Conservation (phyloP, 2,329 filamentous ascomycete genomes). For the Fusarium lateritium region DNA sequence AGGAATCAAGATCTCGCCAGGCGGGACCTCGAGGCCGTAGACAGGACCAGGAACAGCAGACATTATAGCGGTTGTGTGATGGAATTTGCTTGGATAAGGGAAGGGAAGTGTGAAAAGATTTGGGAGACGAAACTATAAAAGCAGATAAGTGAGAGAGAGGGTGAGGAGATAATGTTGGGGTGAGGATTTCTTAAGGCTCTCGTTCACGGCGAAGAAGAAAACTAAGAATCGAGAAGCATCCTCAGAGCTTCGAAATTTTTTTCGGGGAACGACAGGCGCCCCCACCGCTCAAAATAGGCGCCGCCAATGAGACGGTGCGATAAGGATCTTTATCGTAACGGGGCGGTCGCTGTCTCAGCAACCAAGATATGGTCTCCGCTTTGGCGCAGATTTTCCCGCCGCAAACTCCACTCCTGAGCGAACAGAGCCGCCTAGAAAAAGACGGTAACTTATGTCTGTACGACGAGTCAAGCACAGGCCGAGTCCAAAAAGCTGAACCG, state of each 20-base stretch:
- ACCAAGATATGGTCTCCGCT: slow-evolving; percentile 46
- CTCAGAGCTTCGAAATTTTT: slow-evolving; percentile 55
- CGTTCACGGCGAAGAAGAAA: slow-evolving; percentile 44
- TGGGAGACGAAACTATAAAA: slow-evolving; percentile 19
- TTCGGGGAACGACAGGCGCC: slow-evolving; percentile 41
- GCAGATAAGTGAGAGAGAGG: slow-evolving; percentile 24
- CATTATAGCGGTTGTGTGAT: slow-evolving; percentile 60
- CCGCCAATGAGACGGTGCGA: slow-evolving; percentile 49
- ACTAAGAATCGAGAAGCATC: slow-evolving; percentile 42
- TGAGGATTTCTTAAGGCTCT: slow-evolving; percentile 36
- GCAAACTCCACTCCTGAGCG: slow-evolving; percentile 27
- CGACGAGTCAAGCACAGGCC: slow-evolving; percentile 8
- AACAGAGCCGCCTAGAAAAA: slow-evolving; percentile 22
- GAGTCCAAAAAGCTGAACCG: background rate
- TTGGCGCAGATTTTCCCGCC: slow-evolving; percentile 43
- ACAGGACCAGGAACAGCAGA: slow-evolving; percentile 79
- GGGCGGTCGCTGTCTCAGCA: slow-evolving; percentile 54
- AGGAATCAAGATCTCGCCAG: slow-evolving; percentile 85
- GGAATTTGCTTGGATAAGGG: slow-evolving; percentile 5
- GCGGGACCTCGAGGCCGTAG: slow-evolving; percentile 92
- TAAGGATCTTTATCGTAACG: slow-evolving; percentile 53
- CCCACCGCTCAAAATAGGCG: slow-evolving; percentile 34
- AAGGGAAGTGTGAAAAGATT: slow-evolving; percentile 9
- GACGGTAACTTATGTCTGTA: slow-evolving; percentile 19
- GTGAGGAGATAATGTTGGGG: slow-evolving; percentile 36